Evolutionary conservation across 805 yeast genomes (phyloP).

Genomic region (Nematodospora valgi): DNA sequence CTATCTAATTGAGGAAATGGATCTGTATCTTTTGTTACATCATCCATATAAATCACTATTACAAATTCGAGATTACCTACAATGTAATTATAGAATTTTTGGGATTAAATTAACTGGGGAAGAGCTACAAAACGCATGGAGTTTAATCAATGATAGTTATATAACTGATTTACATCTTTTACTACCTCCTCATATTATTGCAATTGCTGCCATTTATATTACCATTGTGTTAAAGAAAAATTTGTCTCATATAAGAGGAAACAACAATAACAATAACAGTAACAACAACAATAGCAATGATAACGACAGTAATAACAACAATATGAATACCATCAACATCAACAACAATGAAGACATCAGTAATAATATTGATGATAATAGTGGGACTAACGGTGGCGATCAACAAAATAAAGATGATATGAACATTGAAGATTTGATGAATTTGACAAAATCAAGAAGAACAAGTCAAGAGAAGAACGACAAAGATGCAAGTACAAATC

Average conservation of each 20-base stretch:
- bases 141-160: slow-evolving; percentile 83
- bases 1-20: slow-evolving; percentile 84
- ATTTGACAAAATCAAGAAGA: slow-evolving; percentile 8
- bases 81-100: slow-evolving; percentile 22
- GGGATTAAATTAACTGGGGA: slow-evolving; percentile 47
- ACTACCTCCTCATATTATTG: slow-evolving; percentile 86
- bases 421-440: slow-evolving; percentile 38
- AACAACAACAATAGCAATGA: slow-evolving; percentile 11
- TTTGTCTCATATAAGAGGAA: slow-evolving; percentile 15
- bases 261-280: slow-evolving; percentile 11
- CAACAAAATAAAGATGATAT: slow-evolving; percentile 12
- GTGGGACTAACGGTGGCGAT: slow-evolving; percentile 1
- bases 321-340: slow-evolving; percentile 6
- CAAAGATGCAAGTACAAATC: background rate
- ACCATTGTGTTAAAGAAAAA: slow-evolving; percentile 58
- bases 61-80: slow-evolving; percentile 46
- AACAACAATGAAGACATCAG: background rate
- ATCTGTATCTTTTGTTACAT: slow-evolving; percentile 65
- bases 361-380: background rate
- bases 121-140: slow-evolving; percentile 86
- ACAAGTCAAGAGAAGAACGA: background rate
- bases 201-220: slow-evolving; percentile 76
- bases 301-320: slow-evolving; percentile 13
- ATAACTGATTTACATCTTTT: slow-evolving; percentile 81
- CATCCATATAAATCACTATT: slow-evolving; percentile 69